Evolutionary conservation across 192 early-diverging fungal genomes (phyloP).

Genomic region (Diversispora epigaea): DNA sequence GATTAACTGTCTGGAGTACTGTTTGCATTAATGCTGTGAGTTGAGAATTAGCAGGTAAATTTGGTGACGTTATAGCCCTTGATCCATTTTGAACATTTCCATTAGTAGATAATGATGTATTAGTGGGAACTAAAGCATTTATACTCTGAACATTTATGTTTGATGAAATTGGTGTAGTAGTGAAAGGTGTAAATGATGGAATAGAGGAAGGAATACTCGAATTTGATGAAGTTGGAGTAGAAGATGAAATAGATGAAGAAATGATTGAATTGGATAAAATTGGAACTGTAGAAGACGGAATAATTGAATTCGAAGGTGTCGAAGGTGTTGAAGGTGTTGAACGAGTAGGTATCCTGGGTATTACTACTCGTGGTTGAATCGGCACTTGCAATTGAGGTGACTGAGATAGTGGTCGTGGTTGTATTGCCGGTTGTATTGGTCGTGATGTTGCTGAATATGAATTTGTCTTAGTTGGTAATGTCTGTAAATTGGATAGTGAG

Average conservation of each 20-base stretch:
- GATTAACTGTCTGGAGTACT: slow-evolving; percentile 28
- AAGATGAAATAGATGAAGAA: neutral
- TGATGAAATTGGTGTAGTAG: neutral
- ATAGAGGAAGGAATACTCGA: neutral
- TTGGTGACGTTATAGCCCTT: neutral
- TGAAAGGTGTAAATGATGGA: neutral
- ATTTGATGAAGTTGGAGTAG: neutral
- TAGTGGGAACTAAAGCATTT: neutral
- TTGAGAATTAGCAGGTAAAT: slow-evolving; percentile 3
- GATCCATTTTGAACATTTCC: neutral
- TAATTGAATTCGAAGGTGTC: neutral
- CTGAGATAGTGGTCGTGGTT: neutral
- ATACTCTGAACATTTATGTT: too few relatives aligned
- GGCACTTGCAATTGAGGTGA: slow-evolving; percentile 1
- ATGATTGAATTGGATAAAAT: neutral
- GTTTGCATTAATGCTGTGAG: slow-evolving; percentile 29
- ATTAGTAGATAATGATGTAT: neutral
- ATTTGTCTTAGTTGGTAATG: neutral
- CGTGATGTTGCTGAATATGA: neutral
- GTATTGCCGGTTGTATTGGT: slow-evolving; percentile 12
- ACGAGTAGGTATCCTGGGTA: neutral
- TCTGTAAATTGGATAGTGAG: neutral
- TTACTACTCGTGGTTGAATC: neutral
- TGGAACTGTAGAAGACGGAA: neutral
- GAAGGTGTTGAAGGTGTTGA: neutral